A percentile compares a stretch with the other conserved stretches of the same genome.
Conservation (phyloP, 495 filamentous ascomycete species). For the Penicillium bovifimosum region DNA sequence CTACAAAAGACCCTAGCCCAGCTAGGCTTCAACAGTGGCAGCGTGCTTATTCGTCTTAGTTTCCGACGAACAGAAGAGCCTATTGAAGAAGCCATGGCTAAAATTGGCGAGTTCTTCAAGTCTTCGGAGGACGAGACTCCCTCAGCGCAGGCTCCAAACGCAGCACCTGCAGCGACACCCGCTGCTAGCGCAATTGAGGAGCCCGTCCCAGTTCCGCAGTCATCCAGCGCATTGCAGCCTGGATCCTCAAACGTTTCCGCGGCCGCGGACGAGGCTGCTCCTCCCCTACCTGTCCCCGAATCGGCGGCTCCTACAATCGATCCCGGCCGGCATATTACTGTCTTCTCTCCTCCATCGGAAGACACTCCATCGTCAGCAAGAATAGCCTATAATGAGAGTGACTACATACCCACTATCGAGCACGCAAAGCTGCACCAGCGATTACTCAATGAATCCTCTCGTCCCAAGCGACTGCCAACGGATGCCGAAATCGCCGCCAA, state of each 20-base stretch:
- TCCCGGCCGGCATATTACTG: constrained; percentile 49
- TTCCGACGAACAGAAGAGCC: constrained; percentile 72
- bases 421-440: constrained; percentile 80
- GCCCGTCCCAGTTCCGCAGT: constrained; percentile 7
- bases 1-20: constrained; percentile 84
- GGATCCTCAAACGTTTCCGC: neutral
- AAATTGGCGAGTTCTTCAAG: constrained; percentile 70
- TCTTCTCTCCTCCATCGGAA: constrained; percentile 70
- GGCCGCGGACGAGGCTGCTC: neutral
- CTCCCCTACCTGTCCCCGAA: constrained; percentile 15
- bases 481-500: constrained; percentile 48
- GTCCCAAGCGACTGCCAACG: constrained; percentile 57
- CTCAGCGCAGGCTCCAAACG: constrained; percentile 6
- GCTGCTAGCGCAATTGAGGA: constrained; percentile 16
- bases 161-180: constrained; percentile 7
- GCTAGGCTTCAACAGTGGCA: constrained; percentile 79
- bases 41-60: constrained; percentile 65
- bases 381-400: constrained; percentile 57
- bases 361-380: constrained; percentile 70
- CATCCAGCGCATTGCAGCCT: constrained; percentile 2
- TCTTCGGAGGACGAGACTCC: constrained; percentile 31
- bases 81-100: constrained; percentile 75
- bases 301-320: constrained; percentile 19
- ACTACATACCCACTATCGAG: constrained; percentile 77
- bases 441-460: constrained; percentile 55